A percentile compares a stretch with the other conserved stretches of the same genome.
Evolutionary conservation across 2,329 filamentous ascomycete genomes (phyloP).

Genomic region (Geoglossum cookeanum): DNA sequence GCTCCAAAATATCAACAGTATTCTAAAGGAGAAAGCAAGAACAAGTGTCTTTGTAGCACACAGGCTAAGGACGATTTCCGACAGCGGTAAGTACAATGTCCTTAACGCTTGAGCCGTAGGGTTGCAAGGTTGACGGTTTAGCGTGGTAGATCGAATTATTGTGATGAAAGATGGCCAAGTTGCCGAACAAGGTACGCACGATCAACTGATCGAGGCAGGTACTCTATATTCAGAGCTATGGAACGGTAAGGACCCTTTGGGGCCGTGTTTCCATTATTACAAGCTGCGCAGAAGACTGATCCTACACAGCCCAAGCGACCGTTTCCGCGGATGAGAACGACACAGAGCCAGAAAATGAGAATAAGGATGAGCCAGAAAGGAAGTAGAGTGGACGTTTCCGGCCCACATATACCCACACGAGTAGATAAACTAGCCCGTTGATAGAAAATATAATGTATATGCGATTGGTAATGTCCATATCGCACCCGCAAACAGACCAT

Average conservation of each 20-base stretch:
- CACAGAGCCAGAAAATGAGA: not conserved
- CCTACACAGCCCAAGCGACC: conserved; percentile 4
- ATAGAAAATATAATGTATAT: no score
- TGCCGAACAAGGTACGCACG: conserved; percentile 78
- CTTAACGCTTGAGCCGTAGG: no score
- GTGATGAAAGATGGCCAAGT: conserved; percentile 70
- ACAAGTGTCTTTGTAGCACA: conserved; percentile 95
- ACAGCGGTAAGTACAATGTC: conserved; percentile 32
- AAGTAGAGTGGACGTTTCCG: not conserved
- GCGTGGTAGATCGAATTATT: conserved; percentile 55
- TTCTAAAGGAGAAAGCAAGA: conserved; percentile 67
- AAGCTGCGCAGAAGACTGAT: not conserved
- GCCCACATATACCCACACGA: not conserved
- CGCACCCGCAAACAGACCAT: no score
- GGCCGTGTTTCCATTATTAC: not conserved
- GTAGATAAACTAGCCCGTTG: no score
- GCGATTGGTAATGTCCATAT: no score
- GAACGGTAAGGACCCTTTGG: conserved; percentile 45
- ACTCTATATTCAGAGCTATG: conserved; percentile 80
- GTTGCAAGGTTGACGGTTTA: no score
- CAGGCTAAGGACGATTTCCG: conserved; percentile 78
- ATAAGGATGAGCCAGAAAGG: not conserved
- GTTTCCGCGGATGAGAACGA: conserved; percentile 2
- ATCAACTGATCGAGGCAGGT: conserved; percentile 56
- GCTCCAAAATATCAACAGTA: conserved; percentile 81